Evolutionary conservation across 495 filamentous ascomycete genomes (phyloP).

Genomic region (Cenococcum geophilum): DNA sequence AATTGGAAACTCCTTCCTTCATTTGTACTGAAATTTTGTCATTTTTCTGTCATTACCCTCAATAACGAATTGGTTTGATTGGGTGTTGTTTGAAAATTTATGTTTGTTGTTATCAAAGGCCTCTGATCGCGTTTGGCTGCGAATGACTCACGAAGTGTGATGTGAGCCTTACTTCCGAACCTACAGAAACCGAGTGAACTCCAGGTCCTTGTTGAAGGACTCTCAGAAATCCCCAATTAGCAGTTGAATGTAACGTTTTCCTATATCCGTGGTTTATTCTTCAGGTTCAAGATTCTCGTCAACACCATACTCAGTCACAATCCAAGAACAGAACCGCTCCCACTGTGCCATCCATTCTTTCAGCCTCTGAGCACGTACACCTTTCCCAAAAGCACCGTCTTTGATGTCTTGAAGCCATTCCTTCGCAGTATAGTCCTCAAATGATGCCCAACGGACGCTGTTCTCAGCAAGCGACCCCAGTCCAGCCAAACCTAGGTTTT

Average conservation of each 20-base stretch:
- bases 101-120: too few species aligned
- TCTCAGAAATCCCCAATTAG: not conserved
- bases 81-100: too few species aligned
- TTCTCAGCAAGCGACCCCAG: conserved; percentile 85
- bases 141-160: too few species aligned
- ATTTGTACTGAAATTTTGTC: too few species aligned
- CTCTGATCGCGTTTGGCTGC: too few species aligned
- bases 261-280: conserved; percentile 5
- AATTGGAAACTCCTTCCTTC: too few species aligned
- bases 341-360: conserved; percentile 72
- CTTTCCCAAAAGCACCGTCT: conserved; percentile 66
- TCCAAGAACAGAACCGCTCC: conserved; percentile 89
- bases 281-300: conserved; percentile 33
- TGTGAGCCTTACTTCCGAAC: too few species aligned
- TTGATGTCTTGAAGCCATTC: conserved; percentile 67
- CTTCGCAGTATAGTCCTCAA: conserved; percentile 64
- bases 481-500: conserved; percentile 76
- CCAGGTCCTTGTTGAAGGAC: not conserved
- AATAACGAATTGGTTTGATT: too few species aligned
- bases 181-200: too few species aligned
- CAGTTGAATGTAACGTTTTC: not conserved
- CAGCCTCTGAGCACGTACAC: conserved; percentile 63
- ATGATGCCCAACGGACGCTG: conserved; percentile 82
- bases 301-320: conserved; percentile 68
- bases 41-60: too few species aligned